phyloP scores from a whole-genome alignment of 352 stramenopile genomes.

The Globisporangium nagaii region DNA sequence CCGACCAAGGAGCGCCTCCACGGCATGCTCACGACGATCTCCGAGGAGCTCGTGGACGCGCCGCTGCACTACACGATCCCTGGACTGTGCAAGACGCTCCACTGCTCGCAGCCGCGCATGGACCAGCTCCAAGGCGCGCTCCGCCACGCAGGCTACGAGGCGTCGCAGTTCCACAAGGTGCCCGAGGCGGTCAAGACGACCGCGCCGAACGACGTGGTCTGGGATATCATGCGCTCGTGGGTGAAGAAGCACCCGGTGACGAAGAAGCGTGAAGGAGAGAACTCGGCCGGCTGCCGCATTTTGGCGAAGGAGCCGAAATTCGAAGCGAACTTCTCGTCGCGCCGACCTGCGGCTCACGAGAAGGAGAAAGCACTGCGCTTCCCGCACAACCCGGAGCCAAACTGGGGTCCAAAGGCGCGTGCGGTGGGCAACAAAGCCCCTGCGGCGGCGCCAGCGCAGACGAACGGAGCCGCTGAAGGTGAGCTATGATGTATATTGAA shows the following conservation, averaged over 20 bases:
- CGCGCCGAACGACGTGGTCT: conserved; percentile 96
- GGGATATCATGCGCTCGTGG: conserved; percentile 97
- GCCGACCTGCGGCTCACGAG: conserved; percentile 52
- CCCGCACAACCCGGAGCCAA: conserved; percentile 92
- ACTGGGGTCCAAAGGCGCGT: conserved; percentile 95
- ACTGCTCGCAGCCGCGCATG: conserved; percentile 93
- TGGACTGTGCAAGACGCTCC: conserved; percentile 89
- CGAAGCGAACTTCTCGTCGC: conserved; percentile 80
- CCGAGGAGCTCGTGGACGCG: conserved; percentile 93
- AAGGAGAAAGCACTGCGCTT: conserved; percentile 91
- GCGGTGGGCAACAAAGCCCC: conserved; percentile 66
- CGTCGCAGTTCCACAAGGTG: conserved; percentile 98
- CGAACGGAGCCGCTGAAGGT: conserved; percentile 18
- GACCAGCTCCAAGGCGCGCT: conserved; percentile 92
- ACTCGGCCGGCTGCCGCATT: conserved; percentile 81
- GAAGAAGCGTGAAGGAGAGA: conserved; percentile 80
- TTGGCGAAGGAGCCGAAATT: conserved; percentile 79
- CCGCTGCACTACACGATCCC: conserved; percentile 97
- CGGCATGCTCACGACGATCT: conserved; percentile 93
- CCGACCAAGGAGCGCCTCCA: conserved; percentile 91
- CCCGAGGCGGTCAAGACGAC: conserved; percentile 98
- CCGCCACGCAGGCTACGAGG: conserved; percentile 94
- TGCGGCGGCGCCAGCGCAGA: conserved; percentile 9
- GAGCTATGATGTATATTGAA: conserved; percentile 16
- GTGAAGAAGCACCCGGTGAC: conserved; percentile 92